Evolutionary conservation across 2,329 filamentous ascomycete genomes (phyloP).

Genomic region (Cercospora janseana): DNA sequence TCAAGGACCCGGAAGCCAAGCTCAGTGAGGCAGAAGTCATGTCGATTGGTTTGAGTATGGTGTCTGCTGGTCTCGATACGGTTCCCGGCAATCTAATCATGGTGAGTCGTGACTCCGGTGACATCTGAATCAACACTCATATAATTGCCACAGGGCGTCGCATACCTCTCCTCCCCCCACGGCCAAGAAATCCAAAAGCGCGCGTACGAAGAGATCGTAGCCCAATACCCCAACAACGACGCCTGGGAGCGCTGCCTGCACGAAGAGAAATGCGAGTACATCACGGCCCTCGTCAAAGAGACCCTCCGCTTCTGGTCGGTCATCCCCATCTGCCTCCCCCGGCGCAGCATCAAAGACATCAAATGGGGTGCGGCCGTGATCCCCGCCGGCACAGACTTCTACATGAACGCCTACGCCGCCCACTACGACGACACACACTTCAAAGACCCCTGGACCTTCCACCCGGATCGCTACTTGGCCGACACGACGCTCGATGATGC

Average conservation of each 20-base stretch:
- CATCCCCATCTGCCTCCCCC: conserved; percentile 73
- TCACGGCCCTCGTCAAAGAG: conserved; percentile 77
- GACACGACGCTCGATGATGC: conserved; percentile 48
- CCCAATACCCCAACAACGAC: conserved; percentile 68
- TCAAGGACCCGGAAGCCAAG: conserved; percentile 68
- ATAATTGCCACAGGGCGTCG: conserved; percentile 53
- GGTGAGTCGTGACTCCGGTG: conserved; percentile 32
- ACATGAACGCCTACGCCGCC: conserved; percentile 75
- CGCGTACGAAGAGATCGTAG: conserved; percentile 68
- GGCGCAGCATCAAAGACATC: conserved; percentile 70
- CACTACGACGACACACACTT: conserved; percentile 71
- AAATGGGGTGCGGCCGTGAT: conserved; percentile 65
- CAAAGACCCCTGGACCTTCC: conserved; percentile 60
- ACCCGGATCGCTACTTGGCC: conserved; percentile 68
- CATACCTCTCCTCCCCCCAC: conserved; percentile 65
- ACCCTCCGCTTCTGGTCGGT: conserved; percentile 76
- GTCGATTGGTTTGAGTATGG: conserved; percentile 78
- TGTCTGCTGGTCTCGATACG: conserved; percentile 77
- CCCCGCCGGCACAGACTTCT: conserved; percentile 74
- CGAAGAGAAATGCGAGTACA: conserved; percentile 73
- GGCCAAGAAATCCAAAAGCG: conserved; percentile 69
- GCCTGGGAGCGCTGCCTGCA: conserved; percentile 72
- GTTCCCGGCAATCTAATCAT: conserved; percentile 77
- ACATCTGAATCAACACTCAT: background rate
- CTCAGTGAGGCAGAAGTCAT: conserved; percentile 72